Conservation (phyloP, 768 basidiomycete species). For the Cubamyces lactineus region DNA sequence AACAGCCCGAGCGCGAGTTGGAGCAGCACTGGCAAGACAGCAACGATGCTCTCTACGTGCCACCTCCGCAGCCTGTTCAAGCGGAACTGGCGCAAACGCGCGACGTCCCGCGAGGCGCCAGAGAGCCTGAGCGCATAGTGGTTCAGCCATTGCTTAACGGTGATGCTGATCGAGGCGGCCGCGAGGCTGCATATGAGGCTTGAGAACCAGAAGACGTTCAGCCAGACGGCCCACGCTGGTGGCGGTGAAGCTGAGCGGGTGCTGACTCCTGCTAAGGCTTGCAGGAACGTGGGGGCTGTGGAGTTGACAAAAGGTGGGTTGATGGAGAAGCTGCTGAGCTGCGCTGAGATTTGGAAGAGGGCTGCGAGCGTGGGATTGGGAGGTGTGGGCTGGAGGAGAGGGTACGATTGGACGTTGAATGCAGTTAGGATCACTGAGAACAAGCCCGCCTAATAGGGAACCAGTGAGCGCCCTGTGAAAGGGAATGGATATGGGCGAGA, state of each 20-base stretch:
- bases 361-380: conserved; percentile 2
- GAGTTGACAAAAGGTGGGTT: neutral
- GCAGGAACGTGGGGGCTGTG: neutral
- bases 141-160: conserved; percentile 33
- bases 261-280: neutral
- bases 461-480: no score
- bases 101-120: conserved; percentile 22
- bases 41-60: conserved; percentile 28
- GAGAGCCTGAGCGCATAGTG: conserved; percentile 17
- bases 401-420: conserved; percentile 23
- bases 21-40: conserved; percentile 28
- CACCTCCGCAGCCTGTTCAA: conserved; percentile 28
- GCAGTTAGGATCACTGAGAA: conserved; percentile 23
- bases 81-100: conserved; percentile 28
- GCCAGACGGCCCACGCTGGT: conserved; percentile 15
- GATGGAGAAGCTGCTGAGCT: conserved; percentile 1
- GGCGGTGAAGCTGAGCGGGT: neutral
- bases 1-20: conserved; percentile 24
- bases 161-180: conserved; percentile 28
- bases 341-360: conserved; percentile 16
- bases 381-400: conserved; percentile 5
- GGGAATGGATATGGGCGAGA: no score
- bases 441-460: conserved; percentile 18
- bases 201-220: conserved; percentile 32
- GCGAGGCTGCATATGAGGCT: conserved; percentile 29